These are phyloP conservation scores for Petasospora fabianii DNA, from an alignment of 1,139 yeast species.

Conservation along the genomic window DNA sequence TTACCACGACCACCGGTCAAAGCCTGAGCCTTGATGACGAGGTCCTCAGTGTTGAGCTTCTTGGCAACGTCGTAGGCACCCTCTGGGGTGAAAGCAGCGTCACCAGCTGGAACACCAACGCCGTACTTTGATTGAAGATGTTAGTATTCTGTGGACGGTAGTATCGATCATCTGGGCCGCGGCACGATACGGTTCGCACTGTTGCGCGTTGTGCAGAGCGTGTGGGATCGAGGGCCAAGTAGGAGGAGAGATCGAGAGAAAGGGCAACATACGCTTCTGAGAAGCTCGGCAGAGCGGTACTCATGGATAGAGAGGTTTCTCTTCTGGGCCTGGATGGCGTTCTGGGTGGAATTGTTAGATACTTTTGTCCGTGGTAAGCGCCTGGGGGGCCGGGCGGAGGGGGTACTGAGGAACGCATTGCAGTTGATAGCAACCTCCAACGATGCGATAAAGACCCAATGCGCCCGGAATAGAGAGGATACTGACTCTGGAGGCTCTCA, in stretches of 20 bases:
- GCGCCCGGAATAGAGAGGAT: neutral
- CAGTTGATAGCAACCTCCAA: no score
- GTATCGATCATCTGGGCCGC: no score
- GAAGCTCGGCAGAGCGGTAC: conserved; percentile 89
- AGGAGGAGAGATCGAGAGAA: no score
- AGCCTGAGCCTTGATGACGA: conserved; percentile 97
- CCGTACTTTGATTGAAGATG: conserved; percentile 46
- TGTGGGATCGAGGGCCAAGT: no score
- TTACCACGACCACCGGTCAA: conserved; percentile 99
- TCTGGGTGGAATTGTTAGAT: conserved; percentile 9
- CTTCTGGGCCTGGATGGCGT: conserved; percentile 33
- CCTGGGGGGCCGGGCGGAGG: no score
- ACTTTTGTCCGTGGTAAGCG: no score
- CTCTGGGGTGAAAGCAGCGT: conserved; percentile 84
- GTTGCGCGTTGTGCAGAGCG: no score
- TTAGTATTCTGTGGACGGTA: conserved; percentile 6
- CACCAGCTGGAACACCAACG: conserved; percentile 88
- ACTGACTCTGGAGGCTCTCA: conserved; percentile 28
- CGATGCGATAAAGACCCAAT: neutral
- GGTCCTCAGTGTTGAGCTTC: conserved; percentile 62
- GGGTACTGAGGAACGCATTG: no score
- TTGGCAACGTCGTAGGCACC: conserved; percentile 83
- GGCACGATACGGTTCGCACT: no score
- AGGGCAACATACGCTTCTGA: conserved; percentile 41
- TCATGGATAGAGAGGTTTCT: conserved; percentile 91